phyloP scores from a whole-genome alignment of 2,329 filamentous ascomycete genomes.

The Fusarium incarnatum region DNA sequence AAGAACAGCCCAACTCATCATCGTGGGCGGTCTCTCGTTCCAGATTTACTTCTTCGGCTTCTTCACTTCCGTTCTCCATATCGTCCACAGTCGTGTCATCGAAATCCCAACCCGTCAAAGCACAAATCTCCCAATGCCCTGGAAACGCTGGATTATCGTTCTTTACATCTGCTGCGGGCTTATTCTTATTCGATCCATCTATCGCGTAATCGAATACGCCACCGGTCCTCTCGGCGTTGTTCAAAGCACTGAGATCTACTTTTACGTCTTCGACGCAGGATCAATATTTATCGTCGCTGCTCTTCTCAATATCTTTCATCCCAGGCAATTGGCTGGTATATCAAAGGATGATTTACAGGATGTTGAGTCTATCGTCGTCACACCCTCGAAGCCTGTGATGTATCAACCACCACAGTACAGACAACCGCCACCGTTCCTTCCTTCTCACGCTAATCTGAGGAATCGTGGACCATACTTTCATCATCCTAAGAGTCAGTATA shows the following conservation, averaged over 20 bases:
- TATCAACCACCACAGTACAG: neutral
- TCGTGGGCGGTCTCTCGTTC: constrained; percentile 63
- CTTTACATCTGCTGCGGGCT: constrained; percentile 43
- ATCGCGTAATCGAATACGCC: constrained; percentile 56
- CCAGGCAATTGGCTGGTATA: constrained; percentile 1
- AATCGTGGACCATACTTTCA: constrained; percentile 1
- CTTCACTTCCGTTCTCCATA: constrained; percentile 59
- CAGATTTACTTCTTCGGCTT: constrained; percentile 66
- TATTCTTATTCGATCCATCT: constrained; percentile 54
- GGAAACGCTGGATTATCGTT: constrained; percentile 43
- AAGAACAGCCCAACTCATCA: constrained; percentile 56
- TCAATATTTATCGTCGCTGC: constrained; percentile 45
- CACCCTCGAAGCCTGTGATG: neutral
- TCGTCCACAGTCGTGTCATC: constrained; percentile 55
- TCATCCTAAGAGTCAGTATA: neutral
- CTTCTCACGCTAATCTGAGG: constrained; percentile 8
- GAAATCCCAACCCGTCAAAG: constrained; percentile 8
- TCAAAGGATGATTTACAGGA: constrained; percentile 2
- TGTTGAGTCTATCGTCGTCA: neutral
- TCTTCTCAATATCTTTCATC: constrained; percentile 35
- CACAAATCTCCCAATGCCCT: constrained; percentile 35
- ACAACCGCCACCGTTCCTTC: constrained; percentile 2
- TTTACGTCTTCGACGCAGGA: constrained; percentile 53
- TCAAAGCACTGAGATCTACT: constrained; percentile 48
- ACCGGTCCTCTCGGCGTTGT: constrained; percentile 49